A percentile compares a stretch with the other conserved stretches of the same genome.
Evolutionary conservation across 331 rosid genomes (phyloP).

Genomic region (Rhamnella rubrinervis): DNA sequence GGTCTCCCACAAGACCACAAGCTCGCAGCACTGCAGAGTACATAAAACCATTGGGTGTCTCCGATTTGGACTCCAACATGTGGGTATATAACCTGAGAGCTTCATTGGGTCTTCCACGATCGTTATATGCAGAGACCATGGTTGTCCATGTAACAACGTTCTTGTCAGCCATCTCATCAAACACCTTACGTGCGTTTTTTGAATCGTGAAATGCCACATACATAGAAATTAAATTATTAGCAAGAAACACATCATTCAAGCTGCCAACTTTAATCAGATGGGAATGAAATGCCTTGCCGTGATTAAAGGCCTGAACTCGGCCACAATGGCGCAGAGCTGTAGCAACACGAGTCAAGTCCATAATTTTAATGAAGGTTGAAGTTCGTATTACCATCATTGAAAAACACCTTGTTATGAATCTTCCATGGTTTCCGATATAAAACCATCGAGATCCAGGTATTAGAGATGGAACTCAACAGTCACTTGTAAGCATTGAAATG

Average conservation of each 20-base stretch:
- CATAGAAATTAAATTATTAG: slow-evolving; percentile 58
- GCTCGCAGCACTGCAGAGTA: slow-evolving; percentile 85
- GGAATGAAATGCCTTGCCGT: slow-evolving; percentile 64
- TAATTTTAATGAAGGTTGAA: slow-evolving; percentile 17
- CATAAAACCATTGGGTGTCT: slow-evolving; percentile 57
- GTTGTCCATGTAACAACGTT: slow-evolving; percentile 69
- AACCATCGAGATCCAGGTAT: too few relatives aligned
- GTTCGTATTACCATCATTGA: neutral
- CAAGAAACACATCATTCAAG: slow-evolving; percentile 40
- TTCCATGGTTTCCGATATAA: too few relatives aligned
- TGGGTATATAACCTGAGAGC: slow-evolving; percentile 45
- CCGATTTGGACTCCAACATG: slow-evolving; percentile 46
- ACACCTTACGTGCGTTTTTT: slow-evolving; percentile 50
- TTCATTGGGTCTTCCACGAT: slow-evolving; percentile 54
- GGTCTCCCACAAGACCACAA: slow-evolving; percentile 54
- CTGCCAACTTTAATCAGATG: slow-evolving; percentile 50
- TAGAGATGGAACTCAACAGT: too few relatives aligned
- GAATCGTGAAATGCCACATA: slow-evolving; percentile 33
- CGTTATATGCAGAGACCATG: slow-evolving; percentile 63
- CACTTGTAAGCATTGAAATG: too few relatives aligned
- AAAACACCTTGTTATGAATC: neutral
- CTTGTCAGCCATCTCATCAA: slow-evolving; percentile 68
- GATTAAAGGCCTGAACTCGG: slow-evolving; percentile 38
- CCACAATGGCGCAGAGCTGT: slow-evolving; percentile 56
- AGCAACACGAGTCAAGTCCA: slow-evolving; percentile 44